These are phyloP conservation scores for Dispira simplex DNA, from an alignment of 192 early-diverging fungal species.

Conservation along the genomic window DNA sequence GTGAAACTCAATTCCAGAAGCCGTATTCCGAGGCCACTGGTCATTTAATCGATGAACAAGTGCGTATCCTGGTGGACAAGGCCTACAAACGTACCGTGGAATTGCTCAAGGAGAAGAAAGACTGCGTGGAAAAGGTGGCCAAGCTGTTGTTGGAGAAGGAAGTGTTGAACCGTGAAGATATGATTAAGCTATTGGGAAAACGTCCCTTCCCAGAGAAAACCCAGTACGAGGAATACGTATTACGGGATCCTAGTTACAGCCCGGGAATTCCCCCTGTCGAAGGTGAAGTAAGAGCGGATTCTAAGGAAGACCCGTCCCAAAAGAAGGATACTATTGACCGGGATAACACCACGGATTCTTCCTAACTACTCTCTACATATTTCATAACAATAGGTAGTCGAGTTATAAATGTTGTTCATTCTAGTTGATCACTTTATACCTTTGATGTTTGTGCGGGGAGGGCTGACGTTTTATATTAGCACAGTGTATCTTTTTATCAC, in stretches of 20 bases:
- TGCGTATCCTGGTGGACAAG: slow-evolving; percentile 57
- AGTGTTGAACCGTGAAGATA: slow-evolving; percentile 91
- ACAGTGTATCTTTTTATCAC: too few species aligned
- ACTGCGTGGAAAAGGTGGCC: slow-evolving; percentile 84
- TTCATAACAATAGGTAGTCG: too few species aligned
- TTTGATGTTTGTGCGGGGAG: too few species aligned
- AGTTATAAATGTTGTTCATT: too few species aligned
- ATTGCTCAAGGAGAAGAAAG: slow-evolving; percentile 72
- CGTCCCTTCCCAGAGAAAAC: slow-evolving; percentile 63
- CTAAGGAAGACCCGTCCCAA: not conserved
- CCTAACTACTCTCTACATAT: too few species aligned
- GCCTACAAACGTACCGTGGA: slow-evolving; percentile 75
- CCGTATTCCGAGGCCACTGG: slow-evolving; percentile 94
- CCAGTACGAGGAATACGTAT: slow-evolving; percentile 51
- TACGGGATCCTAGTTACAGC: slow-evolving; percentile 14
- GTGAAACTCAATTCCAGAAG: slow-evolving; percentile 73
- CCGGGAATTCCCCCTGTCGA: too few species aligned
- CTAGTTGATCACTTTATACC: too few species aligned
- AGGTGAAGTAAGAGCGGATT: too few species aligned
- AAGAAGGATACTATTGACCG: not conserved
- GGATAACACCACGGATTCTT: too few species aligned
- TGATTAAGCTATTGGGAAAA: slow-evolving; percentile 77
- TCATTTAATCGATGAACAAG: slow-evolving; percentile 88
- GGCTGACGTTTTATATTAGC: too few species aligned
- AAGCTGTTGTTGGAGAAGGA: slow-evolving; percentile 88